Evolutionary conservation across 352 stramenopile species (phyloP).

Genomic region (Pythium scleroteichum): DNA sequence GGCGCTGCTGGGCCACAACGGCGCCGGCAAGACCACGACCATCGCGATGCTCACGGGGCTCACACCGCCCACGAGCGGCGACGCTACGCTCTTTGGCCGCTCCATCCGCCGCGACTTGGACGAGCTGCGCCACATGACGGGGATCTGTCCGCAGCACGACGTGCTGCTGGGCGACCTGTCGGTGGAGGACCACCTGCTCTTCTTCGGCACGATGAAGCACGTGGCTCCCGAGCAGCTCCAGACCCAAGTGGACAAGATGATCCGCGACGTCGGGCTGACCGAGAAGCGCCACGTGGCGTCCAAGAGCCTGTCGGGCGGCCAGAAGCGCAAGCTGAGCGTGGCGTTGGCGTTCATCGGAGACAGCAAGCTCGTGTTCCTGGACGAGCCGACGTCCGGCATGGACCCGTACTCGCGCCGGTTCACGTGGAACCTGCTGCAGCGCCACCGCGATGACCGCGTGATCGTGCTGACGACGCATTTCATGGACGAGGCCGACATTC

Average conservation of each 20-base stretch:
- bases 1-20: constrained; percentile 74
- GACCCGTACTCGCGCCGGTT: constrained; percentile 94
- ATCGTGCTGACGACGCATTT: constrained; percentile 88
- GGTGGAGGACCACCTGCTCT: constrained; percentile 93
- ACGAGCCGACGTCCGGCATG: constrained; percentile 95
- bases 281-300: constrained; percentile 82
- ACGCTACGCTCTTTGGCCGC: constrained; percentile 70
- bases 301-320: constrained; percentile 84
- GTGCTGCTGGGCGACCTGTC: constrained; percentile 95
- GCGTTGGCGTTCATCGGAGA: constrained; percentile 95
- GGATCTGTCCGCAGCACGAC: constrained; percentile 97
- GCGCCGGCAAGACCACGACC: constrained; percentile 69
- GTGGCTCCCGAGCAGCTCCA: constrained; percentile 34
- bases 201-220: constrained; percentile 93
- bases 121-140: constrained; percentile 90
- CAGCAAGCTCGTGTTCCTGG: constrained; percentile 88
- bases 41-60: constrained; percentile 86
- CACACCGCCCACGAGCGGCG: constrained; percentile 49
- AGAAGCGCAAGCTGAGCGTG: constrained; percentile 96
- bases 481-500: constrained; percentile 82
- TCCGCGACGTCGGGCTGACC: constrained; percentile 82
- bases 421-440: constrained; percentile 93
- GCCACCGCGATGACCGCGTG: constrained; percentile 76
- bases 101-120: constrained; percentile 81
- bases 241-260: constrained; percentile 41